Evolutionary conservation across 495 filamentous ascomycete genomes (phyloP).

Genomic region (Talaromyces trachyspermus): DNA sequence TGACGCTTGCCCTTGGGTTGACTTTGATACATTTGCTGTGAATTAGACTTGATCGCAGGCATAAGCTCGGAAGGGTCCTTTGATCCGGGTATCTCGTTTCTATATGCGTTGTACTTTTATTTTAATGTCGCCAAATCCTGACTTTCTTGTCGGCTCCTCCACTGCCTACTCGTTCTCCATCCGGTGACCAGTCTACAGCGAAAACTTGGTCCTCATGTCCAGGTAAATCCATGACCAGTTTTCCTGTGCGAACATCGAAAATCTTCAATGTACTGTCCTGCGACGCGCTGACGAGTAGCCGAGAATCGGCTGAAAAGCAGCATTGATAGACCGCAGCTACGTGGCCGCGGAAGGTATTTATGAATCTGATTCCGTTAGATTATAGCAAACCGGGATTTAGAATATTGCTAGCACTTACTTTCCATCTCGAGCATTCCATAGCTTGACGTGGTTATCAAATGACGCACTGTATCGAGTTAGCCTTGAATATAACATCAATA

Average conservation of each 20-base stretch:
- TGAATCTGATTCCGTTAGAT: constrained; percentile 44
- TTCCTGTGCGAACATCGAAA: constrained; percentile 82
- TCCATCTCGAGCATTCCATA: constrained; percentile 70
- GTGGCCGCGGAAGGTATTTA: constrained; percentile 81
- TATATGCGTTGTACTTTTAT: constrained; percentile 2
- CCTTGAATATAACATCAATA: neutral
- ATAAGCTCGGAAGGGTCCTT: neutral
- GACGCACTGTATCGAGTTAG: constrained; percentile 44
- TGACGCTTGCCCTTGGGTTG: neutral
- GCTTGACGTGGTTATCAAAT: constrained; percentile 89
- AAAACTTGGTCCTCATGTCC: constrained; percentile 95
- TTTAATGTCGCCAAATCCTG: constrained; percentile 70
- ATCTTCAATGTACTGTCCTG: constrained; percentile 95
- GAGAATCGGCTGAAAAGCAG: constrained; percentile 81
- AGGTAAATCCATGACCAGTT: constrained; percentile 77
- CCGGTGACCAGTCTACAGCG: constrained; percentile 85
- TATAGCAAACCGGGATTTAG: neutral
- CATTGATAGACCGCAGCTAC: constrained; percentile 90
- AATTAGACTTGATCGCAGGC: too few species aligned
- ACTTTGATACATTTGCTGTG: neutral
- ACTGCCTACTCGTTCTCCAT: constrained; percentile 76
- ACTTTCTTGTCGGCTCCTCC: constrained; percentile 92
- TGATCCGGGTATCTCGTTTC: constrained; percentile 4
- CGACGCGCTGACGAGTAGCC: constrained; percentile 72
- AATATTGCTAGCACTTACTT: constrained; percentile 34